Percentiles rank a stretch among this genome's conserved stretches.
phyloP scores from a whole-genome alignment of 2,329 filamentous ascomycete species.

The Botrytis medusae region DNA sequence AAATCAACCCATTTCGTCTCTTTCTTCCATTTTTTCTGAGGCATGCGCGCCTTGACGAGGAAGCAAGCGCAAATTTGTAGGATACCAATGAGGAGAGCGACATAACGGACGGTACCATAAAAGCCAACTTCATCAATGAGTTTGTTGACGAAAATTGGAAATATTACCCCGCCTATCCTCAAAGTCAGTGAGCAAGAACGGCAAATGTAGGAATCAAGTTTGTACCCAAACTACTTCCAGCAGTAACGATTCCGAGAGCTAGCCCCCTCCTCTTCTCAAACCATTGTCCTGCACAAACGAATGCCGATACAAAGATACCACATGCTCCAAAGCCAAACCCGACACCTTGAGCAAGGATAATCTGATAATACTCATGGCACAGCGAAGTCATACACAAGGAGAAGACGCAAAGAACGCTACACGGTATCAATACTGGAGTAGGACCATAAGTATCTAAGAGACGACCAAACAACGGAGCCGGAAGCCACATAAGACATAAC shows the following conservation, averaged over 20 bases:
- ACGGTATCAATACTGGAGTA: conserved; percentile 51
- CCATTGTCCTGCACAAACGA: conserved; percentile 47
- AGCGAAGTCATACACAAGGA: conserved; percentile 63
- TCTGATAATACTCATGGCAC: conserved; percentile 54
- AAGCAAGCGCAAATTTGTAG: not conserved
- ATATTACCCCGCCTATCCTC: conserved; percentile 37
- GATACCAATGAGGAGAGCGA: conserved; percentile 1
- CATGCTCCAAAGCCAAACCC: conserved; percentile 47
- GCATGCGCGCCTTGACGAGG: conserved; percentile 13
- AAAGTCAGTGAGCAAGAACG: not conserved
- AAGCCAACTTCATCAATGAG: conserved; percentile 33
- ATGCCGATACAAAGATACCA: conserved; percentile 46
- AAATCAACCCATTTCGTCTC: conserved; percentile 40
- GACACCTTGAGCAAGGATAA: conserved; percentile 49
- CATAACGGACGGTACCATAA: conserved; percentile 4
- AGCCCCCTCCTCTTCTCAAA: conserved; percentile 48
- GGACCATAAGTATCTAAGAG: conserved; percentile 64
- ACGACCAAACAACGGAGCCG: conserved; percentile 60
- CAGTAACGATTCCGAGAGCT: conserved; percentile 49
- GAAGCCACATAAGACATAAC: conserved; percentile 24
- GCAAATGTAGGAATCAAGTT: conserved; percentile 46
- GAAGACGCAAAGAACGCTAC: conserved; percentile 57
- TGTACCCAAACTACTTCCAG: conserved; percentile 48
- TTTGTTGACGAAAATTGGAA: conserved; percentile 36
- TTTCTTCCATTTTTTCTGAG: conserved; percentile 6